Percentiles rank a stretch among this genome's conserved stretches.
Conservation (phyloP, 1,284 basidiomycete species). For the Dichomitus squalens region DNA sequence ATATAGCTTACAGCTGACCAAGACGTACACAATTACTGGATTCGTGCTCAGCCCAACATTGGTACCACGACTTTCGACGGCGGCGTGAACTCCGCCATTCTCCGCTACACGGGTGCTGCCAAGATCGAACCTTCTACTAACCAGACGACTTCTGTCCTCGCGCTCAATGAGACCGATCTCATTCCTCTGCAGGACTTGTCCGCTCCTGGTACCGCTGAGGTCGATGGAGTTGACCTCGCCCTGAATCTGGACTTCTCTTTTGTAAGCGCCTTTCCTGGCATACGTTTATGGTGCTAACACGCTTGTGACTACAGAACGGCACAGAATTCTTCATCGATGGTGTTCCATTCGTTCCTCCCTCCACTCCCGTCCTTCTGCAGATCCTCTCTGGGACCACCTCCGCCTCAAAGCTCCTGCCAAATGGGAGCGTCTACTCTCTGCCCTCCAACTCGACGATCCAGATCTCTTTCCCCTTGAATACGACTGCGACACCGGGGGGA, state of each 20-base stretch:
- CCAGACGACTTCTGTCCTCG: conserved; percentile 21
- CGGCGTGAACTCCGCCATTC: conserved; percentile 37
- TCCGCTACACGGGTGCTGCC: conserved; percentile 37
- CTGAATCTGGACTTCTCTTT: conserved; percentile 6
- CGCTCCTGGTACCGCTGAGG: conserved; percentile 2
- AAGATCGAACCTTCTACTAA: conserved; percentile 44
- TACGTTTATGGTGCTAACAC: neutral
- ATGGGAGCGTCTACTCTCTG: conserved; percentile 31
- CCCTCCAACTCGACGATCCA: conserved; percentile 34
- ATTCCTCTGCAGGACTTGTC: conserved; percentile 14
- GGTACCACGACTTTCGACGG: conserved; percentile 31
- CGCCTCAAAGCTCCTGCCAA: conserved; percentile 29
- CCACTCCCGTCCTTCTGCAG: conserved; percentile 1
- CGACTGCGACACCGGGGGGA: conserved; percentile 24
- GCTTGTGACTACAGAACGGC: conserved; percentile 1
- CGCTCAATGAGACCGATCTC: conserved; percentile 32
- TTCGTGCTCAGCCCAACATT: conserved; percentile 39
- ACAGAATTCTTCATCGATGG: conserved; percentile 29
- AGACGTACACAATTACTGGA: conserved; percentile 31
- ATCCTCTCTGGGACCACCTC: conserved; percentile 25
- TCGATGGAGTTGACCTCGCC: conserved; percentile 2
- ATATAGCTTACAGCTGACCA: conserved; percentile 30
- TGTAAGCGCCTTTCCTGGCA: conserved; percentile 14
- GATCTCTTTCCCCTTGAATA: conserved; percentile 30
- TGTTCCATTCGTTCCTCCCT: conserved; percentile 25